Conservation (phyloP, 2,329 filamentous ascomycete genomes). For the Aspergillus nomiae region DNA sequence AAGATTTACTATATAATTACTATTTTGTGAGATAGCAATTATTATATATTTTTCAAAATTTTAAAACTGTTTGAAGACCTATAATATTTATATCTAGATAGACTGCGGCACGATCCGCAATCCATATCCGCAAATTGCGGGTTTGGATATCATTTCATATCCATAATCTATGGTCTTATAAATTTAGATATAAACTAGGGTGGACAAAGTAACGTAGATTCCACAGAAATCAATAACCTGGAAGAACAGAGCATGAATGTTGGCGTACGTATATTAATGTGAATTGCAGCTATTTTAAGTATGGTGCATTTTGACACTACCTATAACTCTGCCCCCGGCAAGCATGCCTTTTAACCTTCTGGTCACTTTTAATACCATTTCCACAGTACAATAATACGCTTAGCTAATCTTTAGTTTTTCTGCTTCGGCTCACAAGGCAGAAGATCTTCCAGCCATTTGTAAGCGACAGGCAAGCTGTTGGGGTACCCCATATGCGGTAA, state of each 20-base stretch:
- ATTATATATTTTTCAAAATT: too few relatives aligned
- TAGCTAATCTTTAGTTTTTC: neutral
- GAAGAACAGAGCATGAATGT: neutral
- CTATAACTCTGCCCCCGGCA: neutral
- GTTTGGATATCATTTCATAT: too few relatives aligned
- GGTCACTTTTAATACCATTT: neutral
- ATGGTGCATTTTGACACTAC: neutral
- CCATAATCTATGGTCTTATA: too few relatives aligned
- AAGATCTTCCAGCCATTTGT: constrained; percentile 41
- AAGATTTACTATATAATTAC: too few relatives aligned
- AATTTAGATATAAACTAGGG: too few relatives aligned
- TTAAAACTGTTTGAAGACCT: too few relatives aligned
- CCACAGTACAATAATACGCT: neutral
- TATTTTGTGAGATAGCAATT: too few relatives aligned
- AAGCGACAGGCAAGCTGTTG: constrained; percentile 39
- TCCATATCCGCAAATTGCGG: too few relatives aligned
- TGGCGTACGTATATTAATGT: neutral
- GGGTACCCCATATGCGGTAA: constrained; percentile 71
- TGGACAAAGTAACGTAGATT: too few relatives aligned
- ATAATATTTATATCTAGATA: too few relatives aligned
- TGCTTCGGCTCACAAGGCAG: constrained; percentile 6
- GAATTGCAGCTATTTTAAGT: neutral
- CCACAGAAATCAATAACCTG: too few relatives aligned
- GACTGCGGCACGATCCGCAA: too few relatives aligned
- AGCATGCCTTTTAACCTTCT: neutral